Conservation (phyloP, 164 flowering plant genomes). For the Tetracentron sinense region DNA sequence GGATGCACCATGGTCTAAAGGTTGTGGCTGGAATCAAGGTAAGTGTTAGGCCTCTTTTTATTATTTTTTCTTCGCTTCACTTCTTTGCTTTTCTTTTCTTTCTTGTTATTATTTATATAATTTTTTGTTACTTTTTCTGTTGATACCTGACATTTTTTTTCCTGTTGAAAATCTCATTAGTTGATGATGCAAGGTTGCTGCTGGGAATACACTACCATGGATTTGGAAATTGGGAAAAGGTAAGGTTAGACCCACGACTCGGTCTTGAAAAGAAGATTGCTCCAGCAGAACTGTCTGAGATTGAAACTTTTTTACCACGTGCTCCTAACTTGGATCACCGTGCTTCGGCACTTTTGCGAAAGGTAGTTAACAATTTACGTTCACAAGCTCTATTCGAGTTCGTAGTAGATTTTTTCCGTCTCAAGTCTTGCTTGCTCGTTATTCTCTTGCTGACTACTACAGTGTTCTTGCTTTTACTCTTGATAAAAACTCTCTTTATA, state of each 20-base stretch:
- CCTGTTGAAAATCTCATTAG: slow-evolving; percentile 34
- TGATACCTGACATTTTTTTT: slow-evolving; percentile 14
- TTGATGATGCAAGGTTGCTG: slow-evolving; percentile 98
- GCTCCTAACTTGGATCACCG: slow-evolving; percentile 91
- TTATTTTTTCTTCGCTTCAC: background rate
- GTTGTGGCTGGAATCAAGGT: slow-evolving; percentile 99
- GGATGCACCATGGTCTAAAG: slow-evolving; percentile 91
- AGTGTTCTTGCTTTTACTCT: too few species aligned
- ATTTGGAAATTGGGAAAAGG: slow-evolving; percentile 98
- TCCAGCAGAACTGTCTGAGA: slow-evolving; percentile 83
- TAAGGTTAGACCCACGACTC: slow-evolving; percentile 82
- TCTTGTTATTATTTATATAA: background rate
- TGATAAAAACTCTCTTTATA: too few species aligned
- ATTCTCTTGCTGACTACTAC: too few species aligned
- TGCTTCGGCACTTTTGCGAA: slow-evolving; percentile 78
- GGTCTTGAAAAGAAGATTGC: slow-evolving; percentile 93
- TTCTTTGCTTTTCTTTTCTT: background rate
- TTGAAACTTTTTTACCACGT: slow-evolving; percentile 92
- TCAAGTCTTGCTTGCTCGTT: too few species aligned
- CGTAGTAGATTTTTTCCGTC: too few species aligned
- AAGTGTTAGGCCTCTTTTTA: slow-evolving; percentile 20
- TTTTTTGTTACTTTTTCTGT: background rate
- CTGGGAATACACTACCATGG: slow-evolving; percentile 90
- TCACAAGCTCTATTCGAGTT: too few species aligned
- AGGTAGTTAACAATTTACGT: slow-evolving; percentile 43